These are phyloP conservation scores for Cladochytrium replicatum DNA, from an alignment of 192 early-diverging fungal species.

Conservation along the genomic window DNA sequence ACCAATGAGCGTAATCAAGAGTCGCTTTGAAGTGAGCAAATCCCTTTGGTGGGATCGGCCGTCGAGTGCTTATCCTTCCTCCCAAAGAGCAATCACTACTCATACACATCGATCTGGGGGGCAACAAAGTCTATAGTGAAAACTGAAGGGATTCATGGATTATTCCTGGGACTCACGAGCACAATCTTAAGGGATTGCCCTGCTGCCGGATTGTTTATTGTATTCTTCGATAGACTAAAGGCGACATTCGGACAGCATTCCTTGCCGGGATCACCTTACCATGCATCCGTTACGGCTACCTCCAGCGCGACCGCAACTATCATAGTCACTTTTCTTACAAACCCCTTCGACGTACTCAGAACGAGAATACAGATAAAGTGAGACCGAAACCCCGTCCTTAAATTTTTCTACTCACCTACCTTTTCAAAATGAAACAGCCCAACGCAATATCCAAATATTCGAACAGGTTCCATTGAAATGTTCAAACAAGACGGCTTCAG, in stretches of 20 bases:
- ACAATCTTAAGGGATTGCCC: slow-evolving; percentile 85
- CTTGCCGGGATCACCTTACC: too few species aligned
- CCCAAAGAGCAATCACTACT: slow-evolving; percentile 72
- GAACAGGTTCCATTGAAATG: neutral
- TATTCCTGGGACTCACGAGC: slow-evolving; percentile 80
- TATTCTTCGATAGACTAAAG: slow-evolving; percentile 80
- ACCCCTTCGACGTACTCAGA: slow-evolving; percentile 91
- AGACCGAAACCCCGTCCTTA: slow-evolving; percentile 49
- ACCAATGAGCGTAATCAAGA: too few species aligned
- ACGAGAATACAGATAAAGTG: slow-evolving; percentile 89
- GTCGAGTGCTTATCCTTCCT: too few species aligned
- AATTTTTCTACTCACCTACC: slow-evolving; percentile 27
- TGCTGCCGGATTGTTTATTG: slow-evolving; percentile 79
- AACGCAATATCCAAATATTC: neutral
- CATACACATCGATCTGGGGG: slow-evolving; percentile 58
- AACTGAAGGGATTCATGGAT: slow-evolving; percentile 61
- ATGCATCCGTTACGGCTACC: too few species aligned
- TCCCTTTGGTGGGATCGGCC: too few species aligned
- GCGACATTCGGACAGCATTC: slow-evolving; percentile 18
- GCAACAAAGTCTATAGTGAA: slow-evolving; percentile 60
- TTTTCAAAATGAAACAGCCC: slow-evolving; percentile 21
- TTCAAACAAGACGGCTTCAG: slow-evolving; percentile 58
- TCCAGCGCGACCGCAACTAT: too few species aligned
- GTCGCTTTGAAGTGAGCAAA: neutral
- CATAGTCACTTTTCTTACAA: slow-evolving; percentile 67